A percentile compares a stretch with the other conserved stretches of the same genome.
Evolutionary conservation across 1,284 basidiomycete genomes (phyloP).

Genomic region (Erythrobasidium hasegawianum): DNA sequence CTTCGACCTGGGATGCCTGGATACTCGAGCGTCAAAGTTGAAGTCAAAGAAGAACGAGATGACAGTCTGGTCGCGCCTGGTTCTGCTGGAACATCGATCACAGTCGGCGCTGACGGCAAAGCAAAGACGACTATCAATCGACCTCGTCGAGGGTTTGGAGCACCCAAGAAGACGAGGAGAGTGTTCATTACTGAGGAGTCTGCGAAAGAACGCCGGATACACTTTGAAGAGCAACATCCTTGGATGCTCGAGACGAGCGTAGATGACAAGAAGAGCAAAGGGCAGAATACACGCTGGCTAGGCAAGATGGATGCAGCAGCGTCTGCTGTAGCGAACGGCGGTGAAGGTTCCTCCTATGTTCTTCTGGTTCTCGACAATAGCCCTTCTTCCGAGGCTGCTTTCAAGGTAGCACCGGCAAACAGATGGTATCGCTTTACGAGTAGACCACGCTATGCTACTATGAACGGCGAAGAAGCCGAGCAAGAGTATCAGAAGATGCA

Average conservation of each 20-base stretch:
- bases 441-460: constrained; percentile 66
- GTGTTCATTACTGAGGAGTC: constrained; percentile 31
- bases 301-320: constrained; percentile 72
- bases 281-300: constrained; percentile 57
- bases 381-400: constrained; percentile 51
- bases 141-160: constrained; percentile 27
- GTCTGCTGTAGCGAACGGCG: constrained; percentile 37
- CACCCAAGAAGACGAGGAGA: constrained; percentile 32
- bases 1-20: constrained; percentile 33
- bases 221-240: constrained; percentile 71
- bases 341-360: constrained; percentile 45
- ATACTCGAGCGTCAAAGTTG: constrained; percentile 13
- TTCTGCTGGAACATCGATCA: not conserved
- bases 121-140: not conserved
- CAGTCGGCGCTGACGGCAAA: not conserved
- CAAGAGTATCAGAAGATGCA: constrained; percentile 56
- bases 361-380: constrained; percentile 46
- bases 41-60: constrained; percentile 26
- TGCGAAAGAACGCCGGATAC: constrained; percentile 18
- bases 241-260: constrained; percentile 79
- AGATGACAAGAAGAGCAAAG: constrained; percentile 54
- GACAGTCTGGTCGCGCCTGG: constrained; percentile 27
- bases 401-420: constrained; percentile 78
- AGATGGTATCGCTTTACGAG: constrained; percentile 88
- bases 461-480: constrained; percentile 67